Base-by-base conservation (phyloP, 2,329 filamentous ascomycete species). In the Sporothrix brasiliensis region DNA sequence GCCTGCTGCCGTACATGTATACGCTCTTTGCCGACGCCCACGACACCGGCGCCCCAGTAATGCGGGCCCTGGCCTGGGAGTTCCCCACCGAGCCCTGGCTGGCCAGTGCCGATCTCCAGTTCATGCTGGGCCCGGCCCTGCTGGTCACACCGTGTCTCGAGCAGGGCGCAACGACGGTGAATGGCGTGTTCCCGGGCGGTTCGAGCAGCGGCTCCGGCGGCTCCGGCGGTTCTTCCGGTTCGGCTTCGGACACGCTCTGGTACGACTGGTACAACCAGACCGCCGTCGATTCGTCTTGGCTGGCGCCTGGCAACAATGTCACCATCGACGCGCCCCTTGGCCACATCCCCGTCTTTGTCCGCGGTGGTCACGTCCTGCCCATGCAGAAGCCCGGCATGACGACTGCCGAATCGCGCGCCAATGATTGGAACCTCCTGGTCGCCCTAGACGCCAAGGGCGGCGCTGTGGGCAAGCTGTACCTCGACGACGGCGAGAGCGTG, bases 1-100 rank as follows among this genome's bases (percentile, higher is more conserved):
- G 86, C 44, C 82, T 94, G n/a, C 83, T 94, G n/a, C 91, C 93
- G 76, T 94, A 94, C 80, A 84, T 92, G 72, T 94, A 94, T 82
- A 93, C 91, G 0, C 87, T 88, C 0, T 83, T 93, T 74, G 82
- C 89, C 76, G 79, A 81, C 70, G 86, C 92, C 77, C 85, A 83
- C 41, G 76, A 82, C 21, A 84, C 84, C 30, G 92, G 92, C 47
- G 85, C 84, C 1, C 91, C 92, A 0, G 82, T 89, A 73, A 81
- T 93, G 69, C 88, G 88, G 74, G 91, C 92, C 0, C 79, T 93
- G 70, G 92, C 91, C 80, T 94, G 89, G 81, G 77, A 87, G 39
- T 94, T 93, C 77, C 91, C 84, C 3, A 52, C 78, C 21, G 85
- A 87, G 73, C 73, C 77, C 39, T 79, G 78, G 44, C 82, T 83